Conservation (phyloP, 257 asterid genomes). For the Verbena officinalis region DNA sequence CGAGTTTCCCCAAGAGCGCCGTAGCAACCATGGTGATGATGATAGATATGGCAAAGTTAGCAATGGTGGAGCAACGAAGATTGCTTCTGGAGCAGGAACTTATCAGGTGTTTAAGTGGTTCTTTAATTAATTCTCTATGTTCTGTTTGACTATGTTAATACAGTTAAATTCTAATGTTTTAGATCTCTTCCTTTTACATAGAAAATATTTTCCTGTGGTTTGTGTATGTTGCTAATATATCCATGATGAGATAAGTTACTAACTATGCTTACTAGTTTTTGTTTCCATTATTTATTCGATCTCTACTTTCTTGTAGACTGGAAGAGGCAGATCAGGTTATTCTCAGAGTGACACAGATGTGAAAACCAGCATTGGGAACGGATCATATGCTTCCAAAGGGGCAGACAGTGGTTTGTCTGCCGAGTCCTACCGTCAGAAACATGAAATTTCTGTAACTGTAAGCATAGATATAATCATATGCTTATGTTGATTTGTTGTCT, state of each 20-base stretch:
- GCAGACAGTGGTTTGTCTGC: slow-evolving; percentile 57
- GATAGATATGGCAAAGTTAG: slow-evolving; percentile 47
- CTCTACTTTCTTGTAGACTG: slow-evolving; percentile 42
- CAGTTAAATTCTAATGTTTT: background rate
- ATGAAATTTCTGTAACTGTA: slow-evolving; percentile 87
- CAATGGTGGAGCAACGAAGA: slow-evolving; percentile 48
- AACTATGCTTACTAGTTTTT: background rate
- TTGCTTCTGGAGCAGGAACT: slow-evolving; percentile 44
- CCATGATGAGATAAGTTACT: background rate
- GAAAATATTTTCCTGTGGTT: background rate
- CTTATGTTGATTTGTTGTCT: background rate
- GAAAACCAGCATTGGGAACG: slow-evolving; percentile 40
- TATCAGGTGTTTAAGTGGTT: slow-evolving; percentile 44
- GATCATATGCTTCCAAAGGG: slow-evolving; percentile 42
- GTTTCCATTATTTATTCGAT: background rate
- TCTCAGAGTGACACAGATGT: slow-evolving; percentile 41
- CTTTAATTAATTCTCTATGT: background rate
- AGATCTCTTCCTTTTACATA: background rate
- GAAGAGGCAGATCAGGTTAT: slow-evolving; percentile 48
- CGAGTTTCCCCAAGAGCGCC: slow-evolving; percentile 51
- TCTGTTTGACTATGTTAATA: slow-evolving; percentile 6
- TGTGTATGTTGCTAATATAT: background rate
- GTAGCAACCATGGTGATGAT: slow-evolving; percentile 40
- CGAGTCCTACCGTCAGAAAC: slow-evolving; percentile 68
- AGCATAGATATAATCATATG: slow-evolving; percentile 31